Evolutionary conservation across 1,284 basidiomycete genomes (phyloP), one percentile per base, ranked within the genome.

Genomic region (Lentinula novae-zelandiae): DNA sequence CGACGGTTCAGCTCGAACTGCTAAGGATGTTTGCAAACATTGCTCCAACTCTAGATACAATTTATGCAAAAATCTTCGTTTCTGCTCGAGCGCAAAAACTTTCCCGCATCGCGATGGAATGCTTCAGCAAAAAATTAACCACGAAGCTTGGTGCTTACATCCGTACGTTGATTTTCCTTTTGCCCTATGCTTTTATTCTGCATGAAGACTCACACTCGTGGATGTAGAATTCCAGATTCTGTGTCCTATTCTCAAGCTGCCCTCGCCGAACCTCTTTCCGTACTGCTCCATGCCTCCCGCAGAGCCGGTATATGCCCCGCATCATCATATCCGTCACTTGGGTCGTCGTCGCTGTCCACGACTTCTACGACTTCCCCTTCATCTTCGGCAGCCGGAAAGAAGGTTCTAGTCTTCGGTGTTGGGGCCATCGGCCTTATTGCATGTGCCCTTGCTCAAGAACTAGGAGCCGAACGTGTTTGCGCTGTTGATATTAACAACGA

Each of bases 61-160:
- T 78, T 86, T 98, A 62, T 98, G 96, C 82, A 87, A 87, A 67
- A 75, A 77, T 67, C 83, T 98, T 86, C 85, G 93, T 63, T 98
- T 98, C 76, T 92, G 90, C 69, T 89, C 85, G 63, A 90, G 86
- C 58, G 96, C 96, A 51, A 93, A 96, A 73, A 94, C 93, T 9
- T 93, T 89, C 74, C 96, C 96, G 52, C 96, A 98, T 71, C 82
- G 92, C 27, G 95, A 98, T 69, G 96, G 96, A 2, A 96, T 94
- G 5, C 83, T 98, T 54, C 92, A 95, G 73, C 85, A 86, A 61
- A 81, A 82, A 66, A 92, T 98, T 83, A 94, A 93, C 75, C 95
- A 96, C 75, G 95, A 94, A 2, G 85, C 86, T 0, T 82, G 89
- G 69, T 82, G 93, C 62, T 83, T 95, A 49, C 92, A 96, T 77